phyloP scores from a whole-genome alignment of 495 filamentous ascomycete genomes.

The Staphylotrichum longicolle region DNA sequence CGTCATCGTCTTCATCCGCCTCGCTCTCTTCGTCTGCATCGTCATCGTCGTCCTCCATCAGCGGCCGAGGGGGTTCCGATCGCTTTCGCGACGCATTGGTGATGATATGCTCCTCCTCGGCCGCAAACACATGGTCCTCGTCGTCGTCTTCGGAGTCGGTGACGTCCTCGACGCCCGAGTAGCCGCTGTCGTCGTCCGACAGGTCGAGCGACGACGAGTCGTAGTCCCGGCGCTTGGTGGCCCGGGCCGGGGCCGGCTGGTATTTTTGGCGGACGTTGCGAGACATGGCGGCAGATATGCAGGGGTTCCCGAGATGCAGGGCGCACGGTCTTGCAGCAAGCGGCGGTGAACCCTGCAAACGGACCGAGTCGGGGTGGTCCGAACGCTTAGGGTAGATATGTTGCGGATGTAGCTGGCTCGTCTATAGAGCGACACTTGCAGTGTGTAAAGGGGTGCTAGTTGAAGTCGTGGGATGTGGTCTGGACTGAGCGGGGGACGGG shows the following conservation, averaged over 20 bases:
- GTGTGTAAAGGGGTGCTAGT: no score
- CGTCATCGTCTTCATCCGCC: constrained; percentile 30
- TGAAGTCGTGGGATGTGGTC: no score
- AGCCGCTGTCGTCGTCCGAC: constrained; percentile 68
- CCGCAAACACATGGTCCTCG: constrained; percentile 66
- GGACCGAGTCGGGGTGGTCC: constrained; percentile 6
- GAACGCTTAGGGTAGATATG: neutral
- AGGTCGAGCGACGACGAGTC: constrained; percentile 49
- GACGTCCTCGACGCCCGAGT: constrained; percentile 73
- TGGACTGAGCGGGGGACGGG: no score
- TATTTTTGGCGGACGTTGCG: constrained; percentile 54
- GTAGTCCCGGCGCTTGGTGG: constrained; percentile 40
- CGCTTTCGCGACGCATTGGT: constrained; percentile 36
- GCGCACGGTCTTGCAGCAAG: constrained; percentile 31
- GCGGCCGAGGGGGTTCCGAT: constrained; percentile 44
- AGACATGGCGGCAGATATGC: constrained; percentile 43
- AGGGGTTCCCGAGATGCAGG: constrained; percentile 22
- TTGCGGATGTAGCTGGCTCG: no score
- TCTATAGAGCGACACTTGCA: no score
- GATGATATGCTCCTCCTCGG: constrained; percentile 72
- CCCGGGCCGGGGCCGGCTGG: constrained; percentile 42
- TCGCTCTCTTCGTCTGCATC: constrained; percentile 37
- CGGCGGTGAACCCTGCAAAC: constrained; percentile 38
- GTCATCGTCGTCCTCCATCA: constrained; percentile 33
- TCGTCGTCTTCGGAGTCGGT: constrained; percentile 71